Percentiles rank a stretch among this genome's conserved stretches.
Evolutionary conservation across 306 rosid genomes (phyloP).

Genomic region (Senna siamea): DNA sequence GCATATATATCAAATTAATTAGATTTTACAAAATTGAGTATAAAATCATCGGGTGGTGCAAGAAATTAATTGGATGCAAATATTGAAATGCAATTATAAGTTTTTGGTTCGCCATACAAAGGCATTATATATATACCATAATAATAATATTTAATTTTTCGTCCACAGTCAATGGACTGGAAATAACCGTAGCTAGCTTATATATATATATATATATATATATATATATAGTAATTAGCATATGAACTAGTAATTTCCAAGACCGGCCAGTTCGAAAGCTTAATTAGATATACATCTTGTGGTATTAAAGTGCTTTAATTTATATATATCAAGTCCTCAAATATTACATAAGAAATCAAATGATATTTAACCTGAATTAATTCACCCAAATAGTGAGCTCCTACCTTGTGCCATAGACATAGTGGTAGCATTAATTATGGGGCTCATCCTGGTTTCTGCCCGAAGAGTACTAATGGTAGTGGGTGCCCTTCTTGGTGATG

Average conservation of each 20-base stretch:
- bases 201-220: too few species aligned
- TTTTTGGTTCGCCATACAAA: conserved; percentile 67
- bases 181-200: conserved; percentile 16
- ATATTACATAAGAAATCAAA: conserved; percentile 43
- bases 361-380: neutral
- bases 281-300: conserved; percentile 54
- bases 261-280: conserved; percentile 64
- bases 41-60: too few species aligned
- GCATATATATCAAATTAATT: neutral
- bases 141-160: too few species aligned
- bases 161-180: too few species aligned
- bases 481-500: conserved; percentile 66
- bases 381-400: conserved; percentile 57
- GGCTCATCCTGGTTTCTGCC: conserved; percentile 73
- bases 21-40: too few species aligned
- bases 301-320: conserved; percentile 23
- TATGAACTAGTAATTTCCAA: too few species aligned
- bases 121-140: conserved; percentile 61
- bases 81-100: conserved; percentile 47
- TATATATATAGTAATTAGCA: too few species aligned
- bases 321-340: conserved; percentile 46
- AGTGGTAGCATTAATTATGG: conserved; percentile 67
- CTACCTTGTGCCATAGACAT: conserved; percentile 34
- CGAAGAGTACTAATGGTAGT: conserved; percentile 36
- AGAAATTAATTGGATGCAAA: too few species aligned